phyloP scores from a whole-genome alignment of 2,329 filamentous ascomycete species.

The Neophaeococcomyces mojaviensis region DNA sequence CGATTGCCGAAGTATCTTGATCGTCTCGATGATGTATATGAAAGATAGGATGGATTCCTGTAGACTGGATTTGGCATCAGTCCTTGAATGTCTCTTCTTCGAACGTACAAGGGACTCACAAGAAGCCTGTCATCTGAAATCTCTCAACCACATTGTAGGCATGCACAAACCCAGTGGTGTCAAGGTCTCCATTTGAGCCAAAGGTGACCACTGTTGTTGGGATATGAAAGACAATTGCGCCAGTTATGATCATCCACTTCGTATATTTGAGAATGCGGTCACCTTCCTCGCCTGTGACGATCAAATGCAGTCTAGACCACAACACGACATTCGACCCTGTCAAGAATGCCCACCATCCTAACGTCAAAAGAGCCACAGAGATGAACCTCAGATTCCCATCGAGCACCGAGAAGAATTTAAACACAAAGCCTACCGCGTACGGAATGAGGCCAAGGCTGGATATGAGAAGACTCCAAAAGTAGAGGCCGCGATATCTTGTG shows the following conservation, averaged over 20 bases:
- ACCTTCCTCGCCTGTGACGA: slow-evolving; percentile 30
- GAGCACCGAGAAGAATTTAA: slow-evolving; percentile 39
- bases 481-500: slow-evolving; percentile 38
- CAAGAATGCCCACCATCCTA: slow-evolving; percentile 43
- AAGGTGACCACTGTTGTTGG: slow-evolving; percentile 41
- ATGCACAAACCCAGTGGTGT: slow-evolving; percentile 23
- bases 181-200: slow-evolving; percentile 30
- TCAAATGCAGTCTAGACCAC: slow-evolving; percentile 44
- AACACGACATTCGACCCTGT: slow-evolving; percentile 44
- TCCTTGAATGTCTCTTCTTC: too few relatives aligned
- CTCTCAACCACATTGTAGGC: slow-evolving; percentile 46
- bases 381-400: slow-evolving; percentile 27
- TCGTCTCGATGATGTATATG: slow-evolving; percentile 48
- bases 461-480: slow-evolving; percentile 45
- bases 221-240: slow-evolving; percentile 38
- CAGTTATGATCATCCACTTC: slow-evolving; percentile 40
- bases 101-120: too few relatives aligned
- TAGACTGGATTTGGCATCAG: too few relatives aligned
- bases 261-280: slow-evolving; percentile 34
- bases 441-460: slow-evolving; percentile 38
- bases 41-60: slow-evolving; percentile 49
- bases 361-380: slow-evolving; percentile 35
- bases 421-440: slow-evolving; percentile 40
- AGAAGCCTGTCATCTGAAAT: slow-evolving; percentile 51
- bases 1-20: slow-evolving; percentile 43